Evolutionary conservation across 805 yeast genomes (phyloP), one percentile per base, ranked within the genome.

Genomic region (Candida ortonii): DNA sequence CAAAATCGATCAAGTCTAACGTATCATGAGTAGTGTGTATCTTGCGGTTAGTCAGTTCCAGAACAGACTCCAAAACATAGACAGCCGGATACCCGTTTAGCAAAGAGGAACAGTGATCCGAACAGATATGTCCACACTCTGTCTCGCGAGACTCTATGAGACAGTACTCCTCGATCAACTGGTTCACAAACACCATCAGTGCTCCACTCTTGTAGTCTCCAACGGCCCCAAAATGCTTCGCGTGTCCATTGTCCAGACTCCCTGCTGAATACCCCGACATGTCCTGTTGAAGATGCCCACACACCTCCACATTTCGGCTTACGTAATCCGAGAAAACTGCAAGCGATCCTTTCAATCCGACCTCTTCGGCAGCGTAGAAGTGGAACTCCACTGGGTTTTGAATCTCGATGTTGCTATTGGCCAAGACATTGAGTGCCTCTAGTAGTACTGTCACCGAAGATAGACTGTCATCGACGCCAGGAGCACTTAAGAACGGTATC

Each of bases 401-500:
- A 2, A 16, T 30, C 11, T 6, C 22, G 12, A 14, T 11, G 7
- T 57, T 22, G 29, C 46, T 43, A 22, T 62, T 65, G 6, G 73
- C 58, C 17, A 86, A 61, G 11, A 84, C 60, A 45, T 93, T 70
- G 49, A 88, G 70, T 1, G 88, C 78, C 57, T 88, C 95, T 35
- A 88, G 59, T 20, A 76, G 72, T 3, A 95, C 81, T 4, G 82
- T 78, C 4, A 89, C 81, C 7, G 97, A 97, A 3, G 89, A 77
- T 2, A 95, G 95, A 58, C 89, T 84, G 55, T 90, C 97, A 55
- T 90, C 97, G 3, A 96, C 97, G 3, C 97, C 97, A 2, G 96
- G 96, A 0, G 96, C 86, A 16, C 76, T 69, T 45, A 83, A 53
- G 13, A 78, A 43, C 37, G 84, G 68, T 26, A 84, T 46, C 36